phyloP scores from a whole-genome alignment of 306 rosid genomes.

The Trichosanthes truncata region DNA sequence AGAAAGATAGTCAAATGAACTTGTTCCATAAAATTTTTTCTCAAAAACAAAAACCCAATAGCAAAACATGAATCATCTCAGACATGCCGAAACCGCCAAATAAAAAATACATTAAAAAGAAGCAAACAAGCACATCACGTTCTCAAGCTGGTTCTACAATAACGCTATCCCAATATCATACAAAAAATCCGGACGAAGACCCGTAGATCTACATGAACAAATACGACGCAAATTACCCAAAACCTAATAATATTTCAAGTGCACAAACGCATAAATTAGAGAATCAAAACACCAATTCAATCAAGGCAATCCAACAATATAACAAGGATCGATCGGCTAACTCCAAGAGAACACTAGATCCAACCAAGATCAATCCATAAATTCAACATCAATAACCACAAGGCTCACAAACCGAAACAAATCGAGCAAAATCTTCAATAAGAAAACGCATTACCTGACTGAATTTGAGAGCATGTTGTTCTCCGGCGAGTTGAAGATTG shows the following conservation, averaged over 20 bases:
- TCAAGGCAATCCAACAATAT: neutral
- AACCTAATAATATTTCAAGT: neutral
- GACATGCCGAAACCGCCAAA: neutral
- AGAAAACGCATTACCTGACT: constrained; percentile 51
- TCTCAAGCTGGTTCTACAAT: neutral
- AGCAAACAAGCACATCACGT: neutral
- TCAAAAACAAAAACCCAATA: neutral
- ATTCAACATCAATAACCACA: neutral
- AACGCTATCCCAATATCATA: neutral
- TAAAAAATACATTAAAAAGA: neutral
- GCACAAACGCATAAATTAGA: neutral
- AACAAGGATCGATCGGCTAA: neutral
- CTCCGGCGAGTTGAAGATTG: constrained; percentile 84
- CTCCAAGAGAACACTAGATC: constrained; percentile 1
- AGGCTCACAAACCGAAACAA: neutral
- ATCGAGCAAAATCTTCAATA: neutral
- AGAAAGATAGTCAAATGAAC: neutral
- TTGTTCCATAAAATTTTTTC: neutral
- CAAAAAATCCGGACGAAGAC: neutral
- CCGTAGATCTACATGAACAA: neutral
- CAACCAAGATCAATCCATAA: neutral
- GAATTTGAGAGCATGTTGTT: constrained; percentile 85
- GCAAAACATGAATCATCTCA: neutral
- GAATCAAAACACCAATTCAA: neutral
- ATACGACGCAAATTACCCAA: neutral